Evolutionary conservation across 306 rosid species (phyloP).

Genomic region (Gastrolobium bilobum): DNA sequence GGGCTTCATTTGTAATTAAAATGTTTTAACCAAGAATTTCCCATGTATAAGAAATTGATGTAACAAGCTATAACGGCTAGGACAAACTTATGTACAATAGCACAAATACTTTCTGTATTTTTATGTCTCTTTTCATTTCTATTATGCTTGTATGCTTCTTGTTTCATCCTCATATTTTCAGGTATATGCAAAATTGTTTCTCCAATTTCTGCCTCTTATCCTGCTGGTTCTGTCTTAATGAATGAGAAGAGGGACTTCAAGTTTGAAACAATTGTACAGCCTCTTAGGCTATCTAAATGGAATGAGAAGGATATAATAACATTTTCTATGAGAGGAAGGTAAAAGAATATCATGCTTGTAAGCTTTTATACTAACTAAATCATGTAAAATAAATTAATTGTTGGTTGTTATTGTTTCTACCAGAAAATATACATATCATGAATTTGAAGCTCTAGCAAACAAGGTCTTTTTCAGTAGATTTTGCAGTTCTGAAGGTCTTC

Average conservation of each 20-base stretch:
- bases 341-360: not conserved
- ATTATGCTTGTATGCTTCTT: not conserved
- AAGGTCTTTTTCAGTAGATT: slow-evolving; percentile 42
- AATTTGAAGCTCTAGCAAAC: slow-evolving; percentile 44
- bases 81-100: not conserved
- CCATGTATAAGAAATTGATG: slow-evolving; percentile 15
- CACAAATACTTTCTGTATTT: not conserved
- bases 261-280: slow-evolving; percentile 58
- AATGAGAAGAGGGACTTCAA: slow-evolving; percentile 51
- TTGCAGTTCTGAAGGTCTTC: slow-evolving; percentile 32
- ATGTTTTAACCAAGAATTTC: not conserved
- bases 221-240: slow-evolving; percentile 47
- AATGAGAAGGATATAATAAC: slow-evolving; percentile 40
- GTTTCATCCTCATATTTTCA: slow-evolving; percentile 42
- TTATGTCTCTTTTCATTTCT: not conserved
- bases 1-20: not conserved
- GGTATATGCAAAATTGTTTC: slow-evolving; percentile 63
- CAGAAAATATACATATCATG: slow-evolving; percentile 44
- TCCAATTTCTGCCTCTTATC: slow-evolving; percentile 50
- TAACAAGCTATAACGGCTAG: not conserved
- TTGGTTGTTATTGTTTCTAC: not conserved
- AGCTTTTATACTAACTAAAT: slow-evolving; percentile 3
- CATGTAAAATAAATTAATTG: slow-evolving; percentile 12
- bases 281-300: slow-evolving; percentile 54
- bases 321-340: slow-evolving; percentile 54